Base-by-base conservation (phyloP, 495 filamentous ascomycete species). In the Pseudotulostoma volvatum region DNA sequence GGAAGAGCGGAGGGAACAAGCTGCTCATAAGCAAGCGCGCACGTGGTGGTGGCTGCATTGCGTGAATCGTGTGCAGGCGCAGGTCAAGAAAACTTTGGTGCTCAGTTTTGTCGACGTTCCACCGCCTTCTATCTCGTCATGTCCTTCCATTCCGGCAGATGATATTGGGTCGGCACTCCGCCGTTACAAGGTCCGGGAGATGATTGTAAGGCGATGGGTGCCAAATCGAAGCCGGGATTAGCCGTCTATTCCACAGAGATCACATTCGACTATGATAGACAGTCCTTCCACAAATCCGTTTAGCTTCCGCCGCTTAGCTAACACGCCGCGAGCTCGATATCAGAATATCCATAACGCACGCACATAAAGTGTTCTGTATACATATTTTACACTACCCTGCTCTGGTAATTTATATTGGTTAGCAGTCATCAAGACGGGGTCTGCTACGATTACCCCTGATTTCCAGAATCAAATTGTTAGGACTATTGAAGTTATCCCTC, bases 11-110 rank as follows among this genome's bases (percentile, higher is more conserved):
- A 59, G 44, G 48, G 61, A 44, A 21, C 64, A 57, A 43, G 63
- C 64, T 18, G 57, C 64, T 37, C 59, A 51, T 40, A 65, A 67
- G 42, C 62, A 67, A 45, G 46, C 58, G 7, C 69, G 60, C 43
- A 74, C 72, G 36, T 96, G 92, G 90, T 81, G 82, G 64, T 94
- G 85, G 87, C 57, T 96, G 39, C 86, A 93, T 63, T 78, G 81
- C 31, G 70, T 93, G 30, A 93, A 93, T 50, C 75, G 90, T 9
- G 86, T 96, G n/a, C 78, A 93, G 42, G 73, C 71, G 5, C 81
- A 87, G 46, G 90, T 93, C 4, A 70, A 76, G 48, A 99, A 99
- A 67, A 90, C 71, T 9, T 50, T 96, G 44, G 76, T 95, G 23
- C 49, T 96, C 9, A 75, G 76, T 40, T 99, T 88, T 54, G 88